These are phyloP conservation scores for Colletotrichum tabaci DNA, from an alignment of 2,329 filamentous ascomycete species.

Conservation along the genomic window DNA sequence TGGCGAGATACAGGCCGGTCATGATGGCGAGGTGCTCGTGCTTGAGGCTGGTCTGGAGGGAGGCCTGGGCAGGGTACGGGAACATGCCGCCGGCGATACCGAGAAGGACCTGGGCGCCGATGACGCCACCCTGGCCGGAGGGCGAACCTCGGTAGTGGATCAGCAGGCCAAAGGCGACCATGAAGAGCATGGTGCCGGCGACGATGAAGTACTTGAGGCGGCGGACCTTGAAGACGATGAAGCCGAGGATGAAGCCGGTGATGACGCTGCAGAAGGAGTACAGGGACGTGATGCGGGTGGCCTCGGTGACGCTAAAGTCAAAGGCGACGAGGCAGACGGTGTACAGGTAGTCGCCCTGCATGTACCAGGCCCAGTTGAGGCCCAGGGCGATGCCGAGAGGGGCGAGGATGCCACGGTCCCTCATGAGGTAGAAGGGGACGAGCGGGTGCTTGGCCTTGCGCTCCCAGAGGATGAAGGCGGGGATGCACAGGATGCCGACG, in stretches of 20 bases:
- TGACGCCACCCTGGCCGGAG: slow-evolving; percentile 67
- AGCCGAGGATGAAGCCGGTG: slow-evolving; percentile 68
- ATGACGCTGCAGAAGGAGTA: slow-evolving; percentile 73
- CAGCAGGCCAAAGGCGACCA: slow-evolving; percentile 76
- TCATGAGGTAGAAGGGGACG: slow-evolving; percentile 72
- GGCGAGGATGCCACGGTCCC: slow-evolving; percentile 76
- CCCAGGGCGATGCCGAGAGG: slow-evolving; percentile 71
- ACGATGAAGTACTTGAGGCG: slow-evolving; percentile 77
- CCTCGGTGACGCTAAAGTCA: slow-evolving; percentile 68
- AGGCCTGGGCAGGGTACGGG: slow-evolving; percentile 64
- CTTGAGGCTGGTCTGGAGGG: slow-evolving; percentile 58
- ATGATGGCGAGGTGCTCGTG: slow-evolving; percentile 74
- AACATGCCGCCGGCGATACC: slow-evolving; percentile 77
- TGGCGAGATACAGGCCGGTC: slow-evolving; percentile 73
- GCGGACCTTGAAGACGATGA: slow-evolving; percentile 70
- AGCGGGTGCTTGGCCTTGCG: slow-evolving; percentile 66
- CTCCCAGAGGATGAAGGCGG: slow-evolving; percentile 66
- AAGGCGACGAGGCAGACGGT: slow-evolving; percentile 75
- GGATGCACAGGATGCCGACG: slow-evolving; percentile 62
- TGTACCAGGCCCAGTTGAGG: slow-evolving; percentile 72
- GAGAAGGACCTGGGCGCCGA: slow-evolving; percentile 74
- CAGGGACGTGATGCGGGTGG: slow-evolving; percentile 72
- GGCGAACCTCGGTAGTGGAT: slow-evolving; percentile 73
- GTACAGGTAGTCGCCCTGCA: slow-evolving; percentile 76
- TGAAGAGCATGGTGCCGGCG: slow-evolving; percentile 71